Evolutionary conservation across 179 eudicot genomes (phyloP).

Genomic region (Monotropa hypopitys): DNA sequence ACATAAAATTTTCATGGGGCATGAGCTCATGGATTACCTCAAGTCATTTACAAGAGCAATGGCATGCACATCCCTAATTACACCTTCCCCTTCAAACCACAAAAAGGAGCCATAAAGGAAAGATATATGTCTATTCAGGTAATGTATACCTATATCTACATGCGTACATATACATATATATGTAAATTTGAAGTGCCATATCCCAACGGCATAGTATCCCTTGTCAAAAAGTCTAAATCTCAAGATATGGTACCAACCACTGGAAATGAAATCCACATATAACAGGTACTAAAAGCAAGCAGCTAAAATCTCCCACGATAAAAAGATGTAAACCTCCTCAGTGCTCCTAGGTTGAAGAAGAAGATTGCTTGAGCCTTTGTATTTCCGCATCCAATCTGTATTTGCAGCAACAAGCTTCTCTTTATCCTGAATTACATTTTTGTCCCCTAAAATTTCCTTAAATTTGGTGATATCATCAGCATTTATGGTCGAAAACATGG

Average conservation of each 20-base stretch:
- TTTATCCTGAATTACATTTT: constrained; percentile 72
- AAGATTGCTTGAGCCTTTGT: constrained; percentile 79
- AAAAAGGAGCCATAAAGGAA: not conserved
- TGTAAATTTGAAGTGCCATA: not conserved
- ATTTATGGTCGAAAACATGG: constrained; percentile 48
- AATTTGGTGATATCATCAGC: constrained; percentile 57
- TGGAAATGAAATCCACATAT: not conserved
- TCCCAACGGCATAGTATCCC: not conserved
- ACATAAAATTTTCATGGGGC: not conserved
- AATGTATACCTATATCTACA: too few species aligned
- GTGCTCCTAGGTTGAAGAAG: constrained; percentile 69
- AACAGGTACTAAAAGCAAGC: not conserved
- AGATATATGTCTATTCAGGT: not conserved
- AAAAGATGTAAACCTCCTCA: constrained; percentile 49
- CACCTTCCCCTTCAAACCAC: not conserved
- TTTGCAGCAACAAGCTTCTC: constrained; percentile 71
- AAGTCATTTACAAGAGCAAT: not conserved
- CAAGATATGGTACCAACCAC: not conserved
- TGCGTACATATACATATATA: too few species aligned
- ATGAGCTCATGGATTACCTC: not conserved
- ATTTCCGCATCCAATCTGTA: constrained; percentile 88
- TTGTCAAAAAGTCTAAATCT: not conserved
- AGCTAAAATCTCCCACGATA: not conserved
- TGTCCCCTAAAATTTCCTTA: constrained; percentile 61
- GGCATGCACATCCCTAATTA: not conserved